Evolutionary conservation across 2,329 filamentous ascomycete species (phyloP), one percentile per base, ranked within the genome.

Genomic region (Arthrobotrys iridis): DNA sequence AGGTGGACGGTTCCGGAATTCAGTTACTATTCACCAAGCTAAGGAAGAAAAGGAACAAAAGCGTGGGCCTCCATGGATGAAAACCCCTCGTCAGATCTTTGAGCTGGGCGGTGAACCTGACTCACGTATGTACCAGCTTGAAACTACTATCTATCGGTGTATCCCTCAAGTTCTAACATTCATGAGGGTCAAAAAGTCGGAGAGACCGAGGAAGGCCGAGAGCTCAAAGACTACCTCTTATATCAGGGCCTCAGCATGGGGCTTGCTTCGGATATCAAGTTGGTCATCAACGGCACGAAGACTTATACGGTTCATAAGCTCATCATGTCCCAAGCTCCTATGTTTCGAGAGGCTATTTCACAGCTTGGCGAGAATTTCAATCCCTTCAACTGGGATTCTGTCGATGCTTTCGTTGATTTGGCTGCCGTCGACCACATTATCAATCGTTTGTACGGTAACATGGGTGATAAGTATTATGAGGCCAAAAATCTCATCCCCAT

Each of bases 401-500:
- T 75, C 40, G 71, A 75, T 24, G 40, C 68, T 15, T 68, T 62
- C n/a, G 63, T 60, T 11, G 41, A 67, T 6, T 33, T 68, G 8
- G 48, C 48, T 20, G 63, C 71, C 1, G 48, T 68, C 10, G 71
- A 75, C 24, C 71, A 75, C n/a, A 58, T 75, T 22, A 45, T 75
- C 63, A 68, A 68, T 24, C 37, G 71, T 28, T 35, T 75, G 5
- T 75, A 75, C n/a, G 71, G 71, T n/a, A 75, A 75, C 37, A 58
- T 57, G 35, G 71, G 71, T 13, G 58, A 60, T 41, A 50, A 63
- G 24, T 59, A 75, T 30, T 75, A 75, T 7, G 71, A 75, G 64
- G 46, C 41, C 22, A 75, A 75, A 30, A 75, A 75, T n/a, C 11
- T 75, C 7, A 41, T 75, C 8, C 46, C 41, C 0, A 24, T 68